These are phyloP conservation scores for Ogataea hybrid DNA, from an alignment of 1,139 yeast species.

Conservation along the genomic window DNA sequence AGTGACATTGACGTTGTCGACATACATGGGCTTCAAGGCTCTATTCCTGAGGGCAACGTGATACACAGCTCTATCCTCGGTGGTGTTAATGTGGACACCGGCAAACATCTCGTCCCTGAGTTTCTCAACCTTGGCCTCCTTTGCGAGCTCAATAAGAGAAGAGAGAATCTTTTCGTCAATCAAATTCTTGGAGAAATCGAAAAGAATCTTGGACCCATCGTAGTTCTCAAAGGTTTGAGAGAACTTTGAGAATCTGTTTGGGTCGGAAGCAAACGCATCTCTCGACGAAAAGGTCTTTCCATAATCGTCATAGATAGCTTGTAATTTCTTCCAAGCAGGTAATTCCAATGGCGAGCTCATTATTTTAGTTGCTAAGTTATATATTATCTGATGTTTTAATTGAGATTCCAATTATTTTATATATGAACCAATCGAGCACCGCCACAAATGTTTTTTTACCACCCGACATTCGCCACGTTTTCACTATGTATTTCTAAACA, in stretches of 20 bases:
- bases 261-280: slow-evolving; percentile 73
- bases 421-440: slow-evolving; percentile 1
- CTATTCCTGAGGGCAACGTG: slow-evolving; percentile 96
- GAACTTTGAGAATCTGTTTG: slow-evolving; percentile 70
- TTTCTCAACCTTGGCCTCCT: slow-evolving; percentile 82
- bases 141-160: slow-evolving; percentile 73
- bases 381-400: background rate
- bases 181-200: slow-evolving; percentile 93
- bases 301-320: slow-evolving; percentile 60
- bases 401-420: background rate
- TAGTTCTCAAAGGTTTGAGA: slow-evolving; percentile 76
- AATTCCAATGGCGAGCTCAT: slow-evolving; percentile 56
- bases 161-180: slow-evolving; percentile 77
- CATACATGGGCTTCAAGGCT: slow-evolving; percentile 75
- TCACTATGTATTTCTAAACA: background rate
- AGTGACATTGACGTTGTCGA: slow-evolving; percentile 86
- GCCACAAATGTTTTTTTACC: slow-evolving; percentile 6
- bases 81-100: slow-evolving; percentile 91
- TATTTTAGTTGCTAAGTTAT: background rate
- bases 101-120: slow-evolving; percentile 89
- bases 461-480: slow-evolving; percentile 1
- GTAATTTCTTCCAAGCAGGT: slow-evolving; percentile 82
- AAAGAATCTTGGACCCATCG: slow-evolving; percentile 85
- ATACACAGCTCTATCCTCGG: slow-evolving; percentile 95
- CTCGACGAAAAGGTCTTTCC: slow-evolving; percentile 72